Percentiles rank a stretch among this genome's conserved stretches.
phyloP scores from a whole-genome alignment of 2,329 filamentous ascomycete genomes.

The Beauveria sp. region DNA sequence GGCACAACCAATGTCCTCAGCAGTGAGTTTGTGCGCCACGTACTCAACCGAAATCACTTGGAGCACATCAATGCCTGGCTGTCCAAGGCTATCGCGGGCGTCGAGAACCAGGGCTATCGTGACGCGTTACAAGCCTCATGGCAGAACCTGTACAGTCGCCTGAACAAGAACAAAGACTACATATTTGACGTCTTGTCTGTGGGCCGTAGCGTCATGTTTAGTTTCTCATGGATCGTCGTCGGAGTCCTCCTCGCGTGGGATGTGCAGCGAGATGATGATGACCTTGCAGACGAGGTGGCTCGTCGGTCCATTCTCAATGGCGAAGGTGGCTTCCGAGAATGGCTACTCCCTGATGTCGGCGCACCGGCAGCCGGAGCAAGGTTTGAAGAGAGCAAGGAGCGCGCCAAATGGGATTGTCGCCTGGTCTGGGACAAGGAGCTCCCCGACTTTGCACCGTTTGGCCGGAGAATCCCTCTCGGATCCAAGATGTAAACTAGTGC shows the following conservation, averaged over 20 bases:
- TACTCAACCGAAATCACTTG: slow-evolving; percentile 7
- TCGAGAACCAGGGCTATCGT: neutral
- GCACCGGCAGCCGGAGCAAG: neutral
- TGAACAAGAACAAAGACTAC: neutral
- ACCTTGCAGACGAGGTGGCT: slow-evolving; percentile 4
- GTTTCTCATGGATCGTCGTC: slow-evolving; percentile 10
- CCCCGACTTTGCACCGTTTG: slow-evolving; percentile 6
- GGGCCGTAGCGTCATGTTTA: slow-evolving; percentile 13
- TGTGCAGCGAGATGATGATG: slow-evolving; percentile 7
- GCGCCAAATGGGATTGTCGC: slow-evolving; percentile 11
- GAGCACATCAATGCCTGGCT: slow-evolving; percentile 3
- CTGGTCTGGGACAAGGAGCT: slow-evolving; percentile 11
- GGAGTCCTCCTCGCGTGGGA: slow-evolving; percentile 10
- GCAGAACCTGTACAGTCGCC: neutral
- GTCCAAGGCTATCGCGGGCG: neutral
- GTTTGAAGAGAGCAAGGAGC: slow-evolving; percentile 8
- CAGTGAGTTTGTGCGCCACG: slow-evolving; percentile 13
- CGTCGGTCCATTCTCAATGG: slow-evolving; percentile 10
- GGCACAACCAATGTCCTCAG: slow-evolving; percentile 14
- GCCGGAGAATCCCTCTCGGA: neutral
- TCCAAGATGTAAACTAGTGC: slow-evolving; percentile 7
- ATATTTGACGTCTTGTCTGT: slow-evolving; percentile 6
- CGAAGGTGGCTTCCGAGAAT: slow-evolving; percentile 11
- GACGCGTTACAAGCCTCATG: neutral
- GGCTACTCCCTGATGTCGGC: slow-evolving; percentile 10